Evolutionary conservation across 768 basidiomycete genomes (phyloP).

Genomic region (Cyclocybe cylindracea): DNA sequence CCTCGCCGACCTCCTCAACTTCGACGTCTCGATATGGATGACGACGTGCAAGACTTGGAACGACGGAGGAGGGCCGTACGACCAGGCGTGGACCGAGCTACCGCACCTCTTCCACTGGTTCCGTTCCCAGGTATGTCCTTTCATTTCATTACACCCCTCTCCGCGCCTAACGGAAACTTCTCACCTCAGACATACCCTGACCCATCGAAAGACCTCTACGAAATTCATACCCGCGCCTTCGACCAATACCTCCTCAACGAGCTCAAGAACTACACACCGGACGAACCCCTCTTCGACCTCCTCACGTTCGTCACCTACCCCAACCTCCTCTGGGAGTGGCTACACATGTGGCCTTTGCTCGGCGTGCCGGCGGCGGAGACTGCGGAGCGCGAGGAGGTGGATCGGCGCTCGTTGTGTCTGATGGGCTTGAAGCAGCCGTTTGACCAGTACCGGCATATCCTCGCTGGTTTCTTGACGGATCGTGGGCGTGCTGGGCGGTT

Average conservation of each 20-base stretch:
- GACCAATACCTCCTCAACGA: constrained; percentile 20
- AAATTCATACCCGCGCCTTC: constrained; percentile 17
- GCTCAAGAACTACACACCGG: constrained; percentile 15
- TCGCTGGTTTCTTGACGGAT: constrained; percentile 19
- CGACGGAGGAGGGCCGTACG: constrained; percentile 23
- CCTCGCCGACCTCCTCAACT: constrained; percentile 18
- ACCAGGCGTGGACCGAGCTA: constrained; percentile 24
- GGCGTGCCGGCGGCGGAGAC: constrained; percentile 15
- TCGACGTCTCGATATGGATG: constrained; percentile 23
- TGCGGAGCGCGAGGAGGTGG: constrained; percentile 12
- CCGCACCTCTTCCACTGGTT: constrained; percentile 25
- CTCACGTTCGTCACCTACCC: constrained; percentile 25
- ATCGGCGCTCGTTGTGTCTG: constrained; percentile 14
- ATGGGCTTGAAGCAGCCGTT: constrained; percentile 19
- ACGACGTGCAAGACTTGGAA: constrained; percentile 26
- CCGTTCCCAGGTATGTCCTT: constrained; percentile 17
- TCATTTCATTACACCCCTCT: neutral
- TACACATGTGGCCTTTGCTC: constrained; percentile 24
- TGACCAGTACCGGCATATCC: constrained; percentile 22
- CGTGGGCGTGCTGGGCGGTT: constrained; percentile 12
- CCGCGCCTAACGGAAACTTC: neutral
- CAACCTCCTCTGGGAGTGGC: constrained; percentile 22
- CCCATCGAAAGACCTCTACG: constrained; percentile 20
- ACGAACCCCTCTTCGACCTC: constrained; percentile 16
- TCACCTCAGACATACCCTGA: constrained; percentile 23